Evolutionary conservation across 192 early-diverging fungal species (phyloP), one percentile per base, ranked within the genome.

Genomic region (Irineochytrium annulatum): DNA sequence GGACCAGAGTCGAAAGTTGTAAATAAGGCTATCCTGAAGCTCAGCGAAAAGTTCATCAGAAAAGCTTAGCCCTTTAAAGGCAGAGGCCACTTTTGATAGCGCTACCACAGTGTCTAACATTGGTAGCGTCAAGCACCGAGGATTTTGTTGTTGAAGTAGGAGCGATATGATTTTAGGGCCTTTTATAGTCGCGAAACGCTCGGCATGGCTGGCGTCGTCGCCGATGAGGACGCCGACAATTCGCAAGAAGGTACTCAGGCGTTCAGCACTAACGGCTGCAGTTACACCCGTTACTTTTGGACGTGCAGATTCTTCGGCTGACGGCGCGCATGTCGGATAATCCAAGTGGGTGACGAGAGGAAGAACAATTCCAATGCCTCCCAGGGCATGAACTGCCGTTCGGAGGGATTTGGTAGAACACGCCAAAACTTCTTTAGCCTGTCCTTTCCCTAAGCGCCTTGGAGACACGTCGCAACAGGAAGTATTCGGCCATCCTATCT

Each of bases 321-420:
- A 34, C 22, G 35, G 19, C 28, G 8, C 52, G 57, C 34, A 62
- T 52, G 14, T 53, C 22, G 56, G 27, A 65, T 65, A 59, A 33
- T 73, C 75, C 24, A 79, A 39, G 33, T 77, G 74, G 2, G 58
- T 55, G 17, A 76, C 35, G 3, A 79, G 30, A 1, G 74, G 74
- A 17, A 70, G 59, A 22, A 76, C 33, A 32, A 79, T 64, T 30
- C 68, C 67, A 32, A 79, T 55, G 1, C 77, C 71, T 27, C 77
- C 77, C 16, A 74, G 46, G 5, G 74, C 71, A 57, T 76, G 69
- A 8, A 79, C 31, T 4, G 71, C 62, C 8, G 63, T 74, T 19
- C 52, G 58, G 26, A 77, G 51, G 33, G 65, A 68, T 35, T 72
- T 72, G 17, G 68, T 74, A 19, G 71, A 64, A 44, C 69, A 76